Evolutionary conservation across 2,329 filamentous ascomycete species (phyloP), one percentile per base, ranked within the genome.

Genomic region (Pseudogymnoascus sp.): DNA sequence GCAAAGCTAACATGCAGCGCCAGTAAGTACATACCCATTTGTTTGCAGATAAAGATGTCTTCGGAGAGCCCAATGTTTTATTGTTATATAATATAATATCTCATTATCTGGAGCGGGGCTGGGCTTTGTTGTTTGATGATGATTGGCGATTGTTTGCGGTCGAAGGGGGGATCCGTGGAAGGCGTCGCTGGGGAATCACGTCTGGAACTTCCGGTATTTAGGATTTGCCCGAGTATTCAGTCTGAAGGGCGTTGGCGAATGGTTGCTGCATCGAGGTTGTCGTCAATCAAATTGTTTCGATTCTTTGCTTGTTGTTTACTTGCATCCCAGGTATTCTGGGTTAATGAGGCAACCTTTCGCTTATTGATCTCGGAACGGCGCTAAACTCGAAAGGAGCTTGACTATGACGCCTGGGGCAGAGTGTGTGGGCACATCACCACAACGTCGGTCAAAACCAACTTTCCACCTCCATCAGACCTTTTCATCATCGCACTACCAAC

Each of bases 141-240:
- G 63, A 47, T 61, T 61, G 50, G 26, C 29, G 59, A 61, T 62
- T 50, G 64, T 61, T 64, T 63, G 63, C 42, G 62, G 61, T 19
- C 31, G 29, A 62, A 42, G 44, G 29, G 50, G 26, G 29, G 50
- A 60, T 65, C 50, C 29, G 29, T 35, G 50, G 6, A 13, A 5
- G 50, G 56, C 61, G 66, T 66, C 66, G 67, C 64, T 68, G 68
- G 66, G 68, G 37, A 53, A 59, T 66, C 29, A 7, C 47, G 47
- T 56, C 29, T 56, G 29, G 29, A 33, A 56, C 29, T 56, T 33
- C 4, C 10, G 29, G 1, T 35, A 14, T 35, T 35, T 14, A 56
- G 50, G 50, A 56, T 56, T 33, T 56, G 50, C 16, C 50, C 50
- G 29, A 56, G 50, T 56, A 56, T 13, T 56, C 50, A 56, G 29